A percentile compares a stretch with the other conserved stretches of the same genome.
These are phyloP conservation scores for Cladosporium oxysporum DNA, from an alignment of 2,329 filamentous ascomycete species.

Conservation along the genomic window DNA sequence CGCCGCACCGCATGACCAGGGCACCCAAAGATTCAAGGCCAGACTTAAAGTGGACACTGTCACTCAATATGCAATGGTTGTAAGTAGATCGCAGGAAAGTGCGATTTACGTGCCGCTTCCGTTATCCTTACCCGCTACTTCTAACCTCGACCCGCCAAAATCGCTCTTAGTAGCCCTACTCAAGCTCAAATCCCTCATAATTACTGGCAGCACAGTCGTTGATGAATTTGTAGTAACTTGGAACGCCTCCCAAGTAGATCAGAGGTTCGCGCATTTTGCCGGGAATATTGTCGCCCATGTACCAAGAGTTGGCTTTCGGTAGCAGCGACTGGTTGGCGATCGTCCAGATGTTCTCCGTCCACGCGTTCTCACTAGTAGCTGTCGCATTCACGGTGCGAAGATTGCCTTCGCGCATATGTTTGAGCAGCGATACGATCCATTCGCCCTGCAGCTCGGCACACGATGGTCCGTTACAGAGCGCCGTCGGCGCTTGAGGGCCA, in stretches of 20 bases:
- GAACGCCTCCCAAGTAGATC: constrained; percentile 43
- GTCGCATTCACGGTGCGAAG: too few relatives aligned
- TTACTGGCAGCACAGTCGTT: constrained; percentile 38
- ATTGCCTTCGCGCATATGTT: too few relatives aligned
- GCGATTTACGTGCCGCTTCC: background rate
- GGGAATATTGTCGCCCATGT: constrained; percentile 45
- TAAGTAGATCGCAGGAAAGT: background rate
- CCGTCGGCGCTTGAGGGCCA: too few relatives aligned
- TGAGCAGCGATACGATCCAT: too few relatives aligned
- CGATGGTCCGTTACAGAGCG: too few relatives aligned
- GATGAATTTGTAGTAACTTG: constrained; percentile 41
- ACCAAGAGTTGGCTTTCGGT: too few relatives aligned
- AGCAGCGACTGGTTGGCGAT: too few relatives aligned
- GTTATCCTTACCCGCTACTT: background rate
- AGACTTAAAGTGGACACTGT: background rate
- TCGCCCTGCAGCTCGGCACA: too few relatives aligned
- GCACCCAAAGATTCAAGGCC: background rate
- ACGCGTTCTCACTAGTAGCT: too few relatives aligned
- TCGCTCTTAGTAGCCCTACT: background rate
- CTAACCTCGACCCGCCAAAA: background rate
- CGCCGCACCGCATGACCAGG: background rate
- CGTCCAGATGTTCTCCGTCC: too few relatives aligned
- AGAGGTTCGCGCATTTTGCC: constrained; percentile 49
- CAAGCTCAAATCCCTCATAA: background rate
- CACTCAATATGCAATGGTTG: background rate